These are phyloP conservation scores for Boletus sp. DNA, from an alignment of 768 basidiomycete species.

Conservation along the genomic window DNA sequence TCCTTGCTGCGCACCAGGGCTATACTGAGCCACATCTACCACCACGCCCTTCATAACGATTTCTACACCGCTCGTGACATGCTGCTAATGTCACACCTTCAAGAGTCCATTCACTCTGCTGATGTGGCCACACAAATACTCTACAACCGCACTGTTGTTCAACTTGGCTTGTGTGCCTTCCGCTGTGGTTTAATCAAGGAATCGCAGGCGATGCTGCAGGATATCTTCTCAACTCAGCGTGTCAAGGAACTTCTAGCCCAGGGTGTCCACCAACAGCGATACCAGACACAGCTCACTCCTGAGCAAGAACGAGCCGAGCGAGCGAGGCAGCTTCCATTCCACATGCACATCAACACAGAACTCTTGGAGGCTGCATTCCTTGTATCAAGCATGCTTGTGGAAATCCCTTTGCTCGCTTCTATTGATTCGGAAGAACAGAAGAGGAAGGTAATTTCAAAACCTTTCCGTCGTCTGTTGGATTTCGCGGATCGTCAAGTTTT, in stretches of 20 bases:
- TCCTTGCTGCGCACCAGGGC: slow-evolving; percentile 93
- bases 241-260: slow-evolving; percentile 98
- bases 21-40: slow-evolving; percentile 97
- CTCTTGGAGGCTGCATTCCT: slow-evolving; percentile 96
- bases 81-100: slow-evolving; percentile 97
- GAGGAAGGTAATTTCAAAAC: slow-evolving; percentile 92
- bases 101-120: slow-evolving; percentile 93
- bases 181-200: slow-evolving; percentile 92
- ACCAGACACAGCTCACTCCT: slow-evolving; percentile 73
- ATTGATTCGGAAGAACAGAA: slow-evolving; percentile 93
- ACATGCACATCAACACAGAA: slow-evolving; percentile 99
- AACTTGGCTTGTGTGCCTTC: slow-evolving; percentile 96
- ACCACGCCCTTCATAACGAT: slow-evolving; percentile 94
- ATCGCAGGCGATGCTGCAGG: slow-evolving; percentile 87
- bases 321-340: slow-evolving; percentile 95
- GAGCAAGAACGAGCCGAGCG: slow-evolving; percentile 98
- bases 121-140: slow-evolving; percentile 97
- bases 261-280: slow-evolving; percentile 91
- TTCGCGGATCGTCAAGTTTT: slow-evolving; percentile 98
- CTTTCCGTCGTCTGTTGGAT: slow-evolving; percentile 92
- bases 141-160: slow-evolving; percentile 96
- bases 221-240: slow-evolving; percentile 94
- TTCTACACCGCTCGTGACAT: slow-evolving; percentile 97
- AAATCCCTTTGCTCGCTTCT: slow-evolving; percentile 92
- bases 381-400: slow-evolving; percentile 97